These are phyloP conservation scores for Saturnispora silvae DNA, from an alignment of 805 yeast genomes.

Conservation along the genomic window DNA sequence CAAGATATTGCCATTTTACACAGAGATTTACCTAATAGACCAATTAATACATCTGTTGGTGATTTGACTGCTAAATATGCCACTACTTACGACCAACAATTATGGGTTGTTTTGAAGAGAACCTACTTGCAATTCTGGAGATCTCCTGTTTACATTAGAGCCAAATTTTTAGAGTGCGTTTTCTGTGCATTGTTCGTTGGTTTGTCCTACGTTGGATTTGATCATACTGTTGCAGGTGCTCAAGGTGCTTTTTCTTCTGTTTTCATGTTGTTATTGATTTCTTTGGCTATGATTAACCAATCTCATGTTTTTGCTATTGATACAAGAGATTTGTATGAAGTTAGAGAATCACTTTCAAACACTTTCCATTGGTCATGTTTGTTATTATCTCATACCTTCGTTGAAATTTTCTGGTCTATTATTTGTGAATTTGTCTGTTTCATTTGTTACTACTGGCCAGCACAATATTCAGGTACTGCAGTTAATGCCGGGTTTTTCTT, in stretches of 20 bases:
- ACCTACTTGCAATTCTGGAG: conserved; percentile 37
- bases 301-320: conserved; percentile 48
- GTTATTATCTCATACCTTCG: conserved; percentile 40
- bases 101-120: conserved; percentile 29
- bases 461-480: conserved; percentile 27
- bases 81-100: conserved; percentile 33
- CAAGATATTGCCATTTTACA: conserved; percentile 24
- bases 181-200: conserved; percentile 40
- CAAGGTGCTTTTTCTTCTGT: conserved; percentile 44
- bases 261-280: conserved; percentile 47
- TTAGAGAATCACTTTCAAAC: conserved; percentile 57
- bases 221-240: conserved; percentile 40
- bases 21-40: conserved; percentile 21
- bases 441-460: conserved; percentile 28
- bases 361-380: conserved; percentile 63
- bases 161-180: conserved; percentile 36
- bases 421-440: conserved; percentile 39
- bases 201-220: conserved; percentile 50
- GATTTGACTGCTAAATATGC: conserved; percentile 30
- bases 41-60: conserved; percentile 17
- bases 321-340: conserved; percentile 55
- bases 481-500: conserved; percentile 39
- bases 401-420: conserved; percentile 52
- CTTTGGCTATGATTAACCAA: conserved; percentile 55
- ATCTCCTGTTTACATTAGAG: conserved; percentile 40